Percentiles rank a stretch among this genome's conserved stretches.
These are phyloP conservation scores for Cymodocea nodosa DNA, from an alignment of 116 monocot species.

Conservation along the genomic window DNA sequence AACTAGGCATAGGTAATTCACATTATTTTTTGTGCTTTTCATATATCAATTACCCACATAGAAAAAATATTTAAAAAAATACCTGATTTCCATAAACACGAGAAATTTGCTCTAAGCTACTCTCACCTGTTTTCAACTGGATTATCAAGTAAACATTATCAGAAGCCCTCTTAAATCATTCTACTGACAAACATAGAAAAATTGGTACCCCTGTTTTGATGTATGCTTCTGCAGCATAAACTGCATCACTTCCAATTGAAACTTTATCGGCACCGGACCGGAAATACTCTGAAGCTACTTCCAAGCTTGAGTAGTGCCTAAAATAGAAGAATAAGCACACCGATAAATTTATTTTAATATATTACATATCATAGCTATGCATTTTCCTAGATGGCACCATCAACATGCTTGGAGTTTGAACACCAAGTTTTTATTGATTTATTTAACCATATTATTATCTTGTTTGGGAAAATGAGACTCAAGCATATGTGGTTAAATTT, in stretches of 20 bases:
- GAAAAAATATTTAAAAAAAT: not conserved
- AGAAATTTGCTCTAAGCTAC: conserved; percentile 97
- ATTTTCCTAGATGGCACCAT: no score
- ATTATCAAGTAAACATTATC: not conserved
- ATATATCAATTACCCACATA: no score
- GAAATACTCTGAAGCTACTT: conserved; percentile 98
- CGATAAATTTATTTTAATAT: not conserved
- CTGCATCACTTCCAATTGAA: conserved; percentile 99
- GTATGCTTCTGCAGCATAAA: conserved; percentile 88
- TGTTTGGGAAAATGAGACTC: no score
- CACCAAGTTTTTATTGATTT: no score
- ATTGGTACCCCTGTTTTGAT: conserved; percentile 61
- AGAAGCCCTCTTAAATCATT: not conserved
- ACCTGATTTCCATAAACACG: conserved; percentile 95
- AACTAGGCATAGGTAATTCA: not conserved
- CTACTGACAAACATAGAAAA: not conserved
- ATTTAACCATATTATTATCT: no score
- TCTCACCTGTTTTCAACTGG: conserved; percentile 84
- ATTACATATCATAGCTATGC: no score
- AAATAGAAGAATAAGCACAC: not conserved
- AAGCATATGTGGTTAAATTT: no score
- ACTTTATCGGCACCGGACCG: conserved; percentile 98
- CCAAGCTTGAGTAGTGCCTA: conserved; percentile 70
- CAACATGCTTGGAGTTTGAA: no score
- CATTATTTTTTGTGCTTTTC: no score